Conservation (phyloP, 106 monocot species). For the Apostasia shenzhenica region DNA sequence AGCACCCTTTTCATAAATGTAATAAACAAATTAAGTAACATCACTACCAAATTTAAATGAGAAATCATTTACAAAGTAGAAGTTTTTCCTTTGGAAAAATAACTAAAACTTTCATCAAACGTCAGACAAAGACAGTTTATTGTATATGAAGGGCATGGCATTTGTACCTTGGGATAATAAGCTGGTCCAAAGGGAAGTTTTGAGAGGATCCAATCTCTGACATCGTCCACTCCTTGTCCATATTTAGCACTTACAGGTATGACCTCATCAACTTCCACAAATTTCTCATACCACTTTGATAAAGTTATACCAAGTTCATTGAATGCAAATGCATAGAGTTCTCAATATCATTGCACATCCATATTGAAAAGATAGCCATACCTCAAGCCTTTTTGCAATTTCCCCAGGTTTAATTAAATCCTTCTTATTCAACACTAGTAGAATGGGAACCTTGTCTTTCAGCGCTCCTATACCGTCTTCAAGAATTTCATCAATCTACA, state of each 20-base stretch:
- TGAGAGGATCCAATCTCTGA: constrained; percentile 89
- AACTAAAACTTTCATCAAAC: no score
- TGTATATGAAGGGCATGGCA: neutral
- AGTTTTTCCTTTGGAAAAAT: no score
- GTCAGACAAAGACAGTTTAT: neutral
- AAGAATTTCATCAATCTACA: constrained; percentile 84
- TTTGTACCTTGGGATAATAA: constrained; percentile 87
- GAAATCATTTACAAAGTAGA: no score
- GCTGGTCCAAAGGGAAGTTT: constrained; percentile 88
- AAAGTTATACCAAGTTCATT: neutral
- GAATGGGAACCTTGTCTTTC: constrained; percentile 50
- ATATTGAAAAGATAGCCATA: constrained; percentile 10
- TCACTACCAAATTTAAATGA: no score
- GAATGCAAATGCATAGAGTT: neutral
- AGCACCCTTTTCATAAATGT: no score
- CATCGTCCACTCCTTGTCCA: constrained; percentile 85
- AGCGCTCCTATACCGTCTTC: constrained; percentile 69
- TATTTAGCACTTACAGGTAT: constrained; percentile 98
- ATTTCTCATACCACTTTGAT: constrained; percentile 91
- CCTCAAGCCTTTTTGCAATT: constrained; percentile 83
- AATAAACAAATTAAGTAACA: no score
- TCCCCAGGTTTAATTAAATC: constrained; percentile 97
- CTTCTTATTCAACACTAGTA: constrained; percentile 91
- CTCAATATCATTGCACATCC: neutral
- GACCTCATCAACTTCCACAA: constrained; percentile 80